These are phyloP conservation scores for Phaffia rhodozyma DNA, from an alignment of 1,284 basidiomycete genomes.

Conservation along the genomic window DNA sequence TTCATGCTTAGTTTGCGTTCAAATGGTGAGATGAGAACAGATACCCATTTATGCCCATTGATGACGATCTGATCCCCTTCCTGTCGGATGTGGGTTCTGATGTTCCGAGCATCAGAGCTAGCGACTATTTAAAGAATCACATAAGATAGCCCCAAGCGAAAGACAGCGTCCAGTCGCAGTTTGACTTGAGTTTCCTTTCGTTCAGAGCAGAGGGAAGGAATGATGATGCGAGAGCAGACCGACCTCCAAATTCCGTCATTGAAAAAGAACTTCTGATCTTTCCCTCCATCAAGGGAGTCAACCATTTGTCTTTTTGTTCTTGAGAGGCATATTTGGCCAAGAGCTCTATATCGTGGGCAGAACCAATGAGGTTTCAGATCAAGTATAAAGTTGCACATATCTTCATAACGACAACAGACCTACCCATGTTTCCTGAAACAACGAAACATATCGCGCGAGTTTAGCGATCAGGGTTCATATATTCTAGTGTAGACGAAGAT, in stretches of 20 bases:
- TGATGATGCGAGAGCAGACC: constrained; percentile 25
- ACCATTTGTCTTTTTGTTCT: constrained; percentile 84
- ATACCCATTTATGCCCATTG: constrained; percentile 87
- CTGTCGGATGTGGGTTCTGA: constrained; percentile 71
- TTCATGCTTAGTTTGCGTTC: constrained; percentile 4
- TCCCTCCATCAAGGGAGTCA: constrained; percentile 74
- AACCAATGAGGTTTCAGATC: neutral
- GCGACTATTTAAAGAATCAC: constrained; percentile 47
- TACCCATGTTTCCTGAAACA: constrained; percentile 66
- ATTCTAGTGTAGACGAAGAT: neutral
- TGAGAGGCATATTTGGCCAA: constrained; percentile 81
- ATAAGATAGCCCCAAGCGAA: neutral
- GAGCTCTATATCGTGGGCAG: constrained; percentile 55
- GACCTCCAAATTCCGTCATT: constrained; percentile 86
- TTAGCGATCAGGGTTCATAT: neutral
- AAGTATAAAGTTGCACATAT: too few species aligned
- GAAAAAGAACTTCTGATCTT: constrained; percentile 87
- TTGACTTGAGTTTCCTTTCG: neutral
- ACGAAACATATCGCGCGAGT: neutral
- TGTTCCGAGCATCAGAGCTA: constrained; percentile 93
- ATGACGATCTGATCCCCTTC: constrained; percentile 85
- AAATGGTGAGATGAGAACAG: constrained; percentile 27
- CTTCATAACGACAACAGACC: constrained; percentile 20
- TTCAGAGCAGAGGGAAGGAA: neutral
- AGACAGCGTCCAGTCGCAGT: neutral